Base-by-base conservation (phyloP, 2,329 filamentous ascomycete species). In the Diplodia intermedia region DNA sequence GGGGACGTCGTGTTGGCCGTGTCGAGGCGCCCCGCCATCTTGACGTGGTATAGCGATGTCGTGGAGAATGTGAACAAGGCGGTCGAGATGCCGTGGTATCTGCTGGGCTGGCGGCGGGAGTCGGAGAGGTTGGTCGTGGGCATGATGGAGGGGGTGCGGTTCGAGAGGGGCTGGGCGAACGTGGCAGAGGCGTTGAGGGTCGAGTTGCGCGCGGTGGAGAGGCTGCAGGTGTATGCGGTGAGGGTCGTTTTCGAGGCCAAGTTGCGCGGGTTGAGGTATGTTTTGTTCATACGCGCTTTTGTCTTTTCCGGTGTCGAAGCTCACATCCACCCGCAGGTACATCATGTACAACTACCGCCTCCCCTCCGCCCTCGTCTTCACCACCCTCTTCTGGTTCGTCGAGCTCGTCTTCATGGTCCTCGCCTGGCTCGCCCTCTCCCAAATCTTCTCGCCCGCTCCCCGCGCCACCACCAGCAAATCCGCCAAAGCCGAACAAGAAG, bases 301-400 rank as follows among this genome's bases (percentile, higher is more conserved):
- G n/a, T 23, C 49, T 7, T 12, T 9, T 23, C 14, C 49, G 5
- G 8, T 33, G 1, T 33, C 11, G n/a, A n/a, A 47, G 43, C 43
- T 47, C 18, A 47, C 43, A 47, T 11, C 2, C n/a, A 9, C 5
- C 5, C n/a, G 14, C 69, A 84, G 91, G 60, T 95, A 91, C 88
- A 74, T 94, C 67, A 97, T 99, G 91, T 95, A 95, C 74, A 89
- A 92, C 70, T 90, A 94, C 80, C 88, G 91, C 14, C 74, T 95
- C 43, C 77, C 88, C 1, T 89, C 89, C 5, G 93, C 93, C 69
- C 65, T 91, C 0, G 74, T 89, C 0, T 91, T 93, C 73, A 91
- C 89, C 0, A 78, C 82, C 0, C 72, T 87, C 0, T 97, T 97
- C 79, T 98, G 94, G 93, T 76, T 82, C 1, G 87, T 88, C 14